Base-by-base conservation (phyloP, 495 filamentous ascomycete species). In the Aspergillus bridgeri region DNA sequence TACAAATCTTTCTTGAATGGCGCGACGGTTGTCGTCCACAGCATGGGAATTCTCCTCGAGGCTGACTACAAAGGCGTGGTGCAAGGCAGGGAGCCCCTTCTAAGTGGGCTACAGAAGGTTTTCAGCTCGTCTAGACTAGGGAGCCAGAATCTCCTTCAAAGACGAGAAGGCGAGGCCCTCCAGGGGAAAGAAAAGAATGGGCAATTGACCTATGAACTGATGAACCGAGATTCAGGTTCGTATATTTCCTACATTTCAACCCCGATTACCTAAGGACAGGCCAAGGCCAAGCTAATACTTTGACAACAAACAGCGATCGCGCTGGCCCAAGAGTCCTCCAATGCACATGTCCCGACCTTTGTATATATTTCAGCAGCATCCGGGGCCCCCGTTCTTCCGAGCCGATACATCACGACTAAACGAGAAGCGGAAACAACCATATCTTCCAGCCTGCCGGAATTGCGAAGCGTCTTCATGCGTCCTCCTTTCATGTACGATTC, bases 21-120 rank as follows among this genome's bases (percentile, higher is more conserved):
- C 29, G 89, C 92, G 46, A 85, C 89, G 66, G 90, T 85, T 27
- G 91, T 98, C 15, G 87, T 98, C 20, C 94, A 98, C 75, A 88
- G 79, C 59, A 89, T 96, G 86, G 94, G 94, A 6, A 98, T 98
- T 53, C 79, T 98, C n/a, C 81, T 98, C 13, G 94, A 98, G 74
- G 92, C 93, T 7, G 94, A 98, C 73, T 98, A 98, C 80, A 98
- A 98, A 75, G 89, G 88, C 57, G 90, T 96, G 4, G 68, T 98
- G 42, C 84, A 81, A 52, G 95, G 94, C 18, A 82, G 81, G 48
- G 92, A 94, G 63, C 89, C 88, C 0, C 83, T 90, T 5, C 67
- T 93, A 52, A 70, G 84, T 1, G 92, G 91, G 0, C 73, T 98
- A 4, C 79, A 81, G 54, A 84, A 85, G 51, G 92, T 90, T 42